Evolutionary conservation across 2,329 filamentous ascomycete genomes (phyloP).

Genomic region (Sarocladium oryzae): DNA sequence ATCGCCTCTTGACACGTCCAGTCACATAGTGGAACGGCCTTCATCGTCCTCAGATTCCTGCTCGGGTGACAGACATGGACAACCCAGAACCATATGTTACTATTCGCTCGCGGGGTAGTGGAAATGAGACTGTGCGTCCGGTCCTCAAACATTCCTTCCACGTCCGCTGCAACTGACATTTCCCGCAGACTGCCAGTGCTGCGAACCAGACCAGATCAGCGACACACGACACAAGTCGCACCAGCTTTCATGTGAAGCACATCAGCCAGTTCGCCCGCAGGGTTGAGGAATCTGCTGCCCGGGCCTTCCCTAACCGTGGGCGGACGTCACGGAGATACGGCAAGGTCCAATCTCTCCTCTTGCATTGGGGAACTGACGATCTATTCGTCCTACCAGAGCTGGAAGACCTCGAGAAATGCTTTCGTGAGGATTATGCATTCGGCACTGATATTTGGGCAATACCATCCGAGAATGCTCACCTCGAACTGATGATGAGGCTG

Average conservation of each 20-base stretch:
- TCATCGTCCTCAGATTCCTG: too few species aligned
- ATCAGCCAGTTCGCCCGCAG: conserved; percentile 47
- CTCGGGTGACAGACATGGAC: conserved; percentile 26
- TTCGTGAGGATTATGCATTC: conserved; percentile 49
- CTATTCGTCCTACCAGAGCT: conserved; percentile 52
- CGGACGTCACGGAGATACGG: conserved; percentile 46
- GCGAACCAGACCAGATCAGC: conserved; percentile 24
- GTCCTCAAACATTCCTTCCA: background rate
- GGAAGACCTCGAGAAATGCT: conserved; percentile 47
- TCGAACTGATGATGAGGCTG: conserved; percentile 51
- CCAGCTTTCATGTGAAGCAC: conserved; percentile 52
- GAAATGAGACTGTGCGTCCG: conserved; percentile 10
- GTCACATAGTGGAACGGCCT: too few species aligned
- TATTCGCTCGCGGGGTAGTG: conserved; percentile 42
- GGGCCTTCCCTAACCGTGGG: conserved; percentile 51
- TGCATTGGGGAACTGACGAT: conserved; percentile 54
- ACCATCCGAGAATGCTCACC: conserved; percentile 50
- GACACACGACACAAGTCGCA: conserved; percentile 52
- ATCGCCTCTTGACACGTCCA: too few species aligned
- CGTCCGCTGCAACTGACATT: background rate
- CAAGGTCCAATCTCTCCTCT: conserved; percentile 46
- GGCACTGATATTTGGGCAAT: conserved; percentile 53
- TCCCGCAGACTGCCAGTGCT: background rate
- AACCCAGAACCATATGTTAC: conserved; percentile 45
- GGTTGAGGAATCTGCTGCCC: conserved; percentile 49